A percentile compares a stretch with the other conserved stretches of the same genome.
Conservation (phyloP, 129 eudicot genomes). For the Glebionis coronaria region DNA sequence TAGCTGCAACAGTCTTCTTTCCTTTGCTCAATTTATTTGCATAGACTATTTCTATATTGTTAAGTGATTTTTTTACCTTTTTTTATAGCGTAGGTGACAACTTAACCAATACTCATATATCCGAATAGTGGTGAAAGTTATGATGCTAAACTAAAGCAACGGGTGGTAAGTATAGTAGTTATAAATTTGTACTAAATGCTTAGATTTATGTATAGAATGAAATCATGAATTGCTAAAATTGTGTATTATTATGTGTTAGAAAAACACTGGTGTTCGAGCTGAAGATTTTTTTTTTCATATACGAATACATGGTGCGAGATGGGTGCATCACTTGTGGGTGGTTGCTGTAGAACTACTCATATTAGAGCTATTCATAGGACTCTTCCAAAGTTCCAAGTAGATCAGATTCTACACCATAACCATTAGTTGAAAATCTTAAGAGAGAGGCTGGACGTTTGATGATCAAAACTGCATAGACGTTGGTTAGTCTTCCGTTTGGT, state of each 20-base stretch:
- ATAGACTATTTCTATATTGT: too few relatives aligned
- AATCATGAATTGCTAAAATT: too few relatives aligned
- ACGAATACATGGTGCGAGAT: conserved; percentile 79
- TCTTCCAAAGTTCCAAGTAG: conserved; percentile 40
- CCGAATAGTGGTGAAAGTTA: conserved; percentile 85
- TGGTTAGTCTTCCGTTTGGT: background rate
- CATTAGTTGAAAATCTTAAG: conserved; percentile 22
- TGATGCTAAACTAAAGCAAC: conserved; percentile 55
- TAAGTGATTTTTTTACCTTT: too few relatives aligned
- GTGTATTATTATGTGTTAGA: conserved; percentile 32
- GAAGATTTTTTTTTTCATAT: conserved; percentile 82
- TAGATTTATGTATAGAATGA: background rate
- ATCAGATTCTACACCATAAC: conserved; percentile 26
- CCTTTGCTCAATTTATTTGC: too few relatives aligned
- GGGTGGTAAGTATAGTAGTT: conserved; percentile 58
- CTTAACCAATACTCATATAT: conserved; percentile 68
- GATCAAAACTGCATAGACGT: conserved; percentile 24
- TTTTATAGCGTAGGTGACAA: too few relatives aligned
- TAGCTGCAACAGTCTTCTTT: too few relatives aligned
- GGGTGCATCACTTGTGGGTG: conserved; percentile 82
- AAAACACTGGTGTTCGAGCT: conserved; percentile 72
- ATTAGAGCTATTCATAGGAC: conserved; percentile 39
- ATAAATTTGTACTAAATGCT: background rate
- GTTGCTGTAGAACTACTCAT: conserved; percentile 88
- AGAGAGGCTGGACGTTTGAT: conserved; percentile 20